Evolutionary conservation across 2,329 filamentous ascomycete genomes (phyloP), one percentile per base, ranked within the genome.

Genomic region (Chaetothyriales sp.): DNA sequence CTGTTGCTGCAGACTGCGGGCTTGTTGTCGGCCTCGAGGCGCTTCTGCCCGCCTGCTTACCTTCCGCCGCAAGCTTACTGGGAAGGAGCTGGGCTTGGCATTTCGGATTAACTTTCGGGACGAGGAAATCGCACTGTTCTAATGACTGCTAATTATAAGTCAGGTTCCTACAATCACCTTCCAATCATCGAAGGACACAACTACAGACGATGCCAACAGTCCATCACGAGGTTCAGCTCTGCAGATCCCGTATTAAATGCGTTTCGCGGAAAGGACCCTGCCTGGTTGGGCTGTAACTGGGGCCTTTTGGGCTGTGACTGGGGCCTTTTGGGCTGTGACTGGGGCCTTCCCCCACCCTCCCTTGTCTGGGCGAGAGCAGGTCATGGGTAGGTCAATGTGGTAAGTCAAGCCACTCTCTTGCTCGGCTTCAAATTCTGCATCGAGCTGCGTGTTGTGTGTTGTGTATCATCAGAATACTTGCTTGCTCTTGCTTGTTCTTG

Each of bases 1-100:
- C 26, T 20, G 43, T 43, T 44, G 55, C 54, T 55, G 55, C 53
- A 55, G 53, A 47, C 32, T 39, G 32, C 32, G 12, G 12, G 32
- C 10, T 39, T 15, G 32, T 39, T 15, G 32, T 39, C 32, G 32
- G 32, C 32, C 32, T 39, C 32, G 32, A 32, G 32, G 12, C 32
- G 20, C 43, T 45, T 18, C n/a, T 44, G 19, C 42, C 36, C 20
- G 39, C 25, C 36, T 43, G 44, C 43, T 48, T 45, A 39, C 44
- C 22, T 46, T 25, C 22, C 22, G 22, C 46, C 10, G 12, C 32
- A 39, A 39, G 32, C 32, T 39, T 39, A 15, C 3, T 15, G 10
- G 32, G 8, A 25, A 25, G 22, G 22, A 25, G 4, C 32, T 2
- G 8, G 10, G 32, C 32, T 39, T 39, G 32, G 32, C 32, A 15